phyloP scores from a whole-genome alignment of 2,329 filamentous ascomycete species.

The Chrysoporthe puriensis region DNA sequence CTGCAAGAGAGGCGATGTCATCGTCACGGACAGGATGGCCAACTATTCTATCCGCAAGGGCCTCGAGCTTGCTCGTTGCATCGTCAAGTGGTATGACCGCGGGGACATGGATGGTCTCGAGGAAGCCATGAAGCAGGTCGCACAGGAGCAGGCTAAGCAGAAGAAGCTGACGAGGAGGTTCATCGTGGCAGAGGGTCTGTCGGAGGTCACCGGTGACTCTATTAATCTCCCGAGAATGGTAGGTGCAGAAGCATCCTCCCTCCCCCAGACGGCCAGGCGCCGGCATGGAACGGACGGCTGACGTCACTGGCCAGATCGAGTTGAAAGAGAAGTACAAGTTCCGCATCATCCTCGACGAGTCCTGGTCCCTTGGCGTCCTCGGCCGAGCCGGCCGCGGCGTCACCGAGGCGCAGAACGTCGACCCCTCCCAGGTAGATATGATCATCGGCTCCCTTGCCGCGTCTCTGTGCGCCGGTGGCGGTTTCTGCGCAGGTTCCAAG shows the following conservation, averaged over 20 bases:
- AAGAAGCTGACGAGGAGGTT: conserved; percentile 91
- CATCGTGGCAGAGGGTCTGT: conserved; percentile 93
- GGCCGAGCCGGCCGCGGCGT: conserved; percentile 89
- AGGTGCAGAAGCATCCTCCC: conserved; percentile 38
- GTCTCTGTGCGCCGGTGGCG: conserved; percentile 87
- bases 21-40: conserved; percentile 90
- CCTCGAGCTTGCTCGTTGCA: conserved; percentile 89
- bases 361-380: conserved; percentile 94
- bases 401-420: conserved; percentile 96
- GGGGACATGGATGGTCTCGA: conserved; percentile 96
- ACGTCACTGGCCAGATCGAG: conserved; percentile 64
- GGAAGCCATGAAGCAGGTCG: conserved; percentile 79
- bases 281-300: not conserved
- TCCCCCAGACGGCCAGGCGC: not conserved
- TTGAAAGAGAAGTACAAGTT: conserved; percentile 98
- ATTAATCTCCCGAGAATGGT: conserved; percentile 85
- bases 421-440: conserved; percentile 93
- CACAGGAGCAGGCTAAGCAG: conserved; percentile 80
- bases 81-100: conserved; percentile 91
- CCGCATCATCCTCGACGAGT: conserved; percentile 95
- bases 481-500: conserved; percentile 89
- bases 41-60: conserved; percentile 96
- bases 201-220: conserved; percentile 86
- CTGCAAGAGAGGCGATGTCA: conserved; percentile 95
- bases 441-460: conserved; percentile 92